phyloP scores from a whole-genome alignment of 2,329 filamentous ascomycete genomes.

The Hypoxylon sp. region DNA sequence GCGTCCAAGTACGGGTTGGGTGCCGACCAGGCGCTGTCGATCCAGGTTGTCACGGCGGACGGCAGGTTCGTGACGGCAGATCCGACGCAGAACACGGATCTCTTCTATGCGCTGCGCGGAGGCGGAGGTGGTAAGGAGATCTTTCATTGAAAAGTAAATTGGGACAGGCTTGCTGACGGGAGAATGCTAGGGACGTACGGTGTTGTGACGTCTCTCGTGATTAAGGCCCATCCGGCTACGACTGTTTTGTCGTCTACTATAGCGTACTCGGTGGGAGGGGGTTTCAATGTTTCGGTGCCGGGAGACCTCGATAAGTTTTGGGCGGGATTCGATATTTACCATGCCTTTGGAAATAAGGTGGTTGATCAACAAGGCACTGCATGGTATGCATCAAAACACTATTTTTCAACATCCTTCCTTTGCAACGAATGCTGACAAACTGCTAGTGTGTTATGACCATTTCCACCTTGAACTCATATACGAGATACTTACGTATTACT shows the following conservation, averaged over 20 bases:
- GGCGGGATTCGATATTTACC: conserved; percentile 51
- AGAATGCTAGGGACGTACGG: conserved; percentile 46
- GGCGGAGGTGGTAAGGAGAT: conserved; percentile 58
- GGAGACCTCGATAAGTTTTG: conserved; percentile 45
- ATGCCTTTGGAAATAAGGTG: conserved; percentile 51
- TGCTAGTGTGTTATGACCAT: conserved; percentile 30
- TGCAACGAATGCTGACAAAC: conserved; percentile 21
- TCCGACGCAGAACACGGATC: conserved; percentile 59
- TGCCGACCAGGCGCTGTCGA: conserved; percentile 63
- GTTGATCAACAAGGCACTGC: conserved; percentile 53
- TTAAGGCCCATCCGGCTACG: conserved; percentile 47
- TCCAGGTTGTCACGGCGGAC: conserved; percentile 60
- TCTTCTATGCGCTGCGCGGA: conserved; percentile 68
- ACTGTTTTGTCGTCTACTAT: conserved; percentile 42
- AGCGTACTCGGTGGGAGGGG: conserved; percentile 34
- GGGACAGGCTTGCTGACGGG: conserved; percentile 6
- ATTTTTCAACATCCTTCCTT: background rate
- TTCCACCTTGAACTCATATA: background rate
- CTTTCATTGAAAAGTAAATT: background rate
- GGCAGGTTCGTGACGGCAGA: conserved; percentile 61
- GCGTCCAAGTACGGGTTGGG: conserved; percentile 61
- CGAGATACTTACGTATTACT: conserved; percentile 8
- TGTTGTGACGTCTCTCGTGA: conserved; percentile 49
- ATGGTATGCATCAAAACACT: conserved; percentile 36
- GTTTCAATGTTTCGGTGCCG: conserved; percentile 18